Conservation (phyloP, 257 asterid genomes). For the Linderniella brevidens region DNA sequence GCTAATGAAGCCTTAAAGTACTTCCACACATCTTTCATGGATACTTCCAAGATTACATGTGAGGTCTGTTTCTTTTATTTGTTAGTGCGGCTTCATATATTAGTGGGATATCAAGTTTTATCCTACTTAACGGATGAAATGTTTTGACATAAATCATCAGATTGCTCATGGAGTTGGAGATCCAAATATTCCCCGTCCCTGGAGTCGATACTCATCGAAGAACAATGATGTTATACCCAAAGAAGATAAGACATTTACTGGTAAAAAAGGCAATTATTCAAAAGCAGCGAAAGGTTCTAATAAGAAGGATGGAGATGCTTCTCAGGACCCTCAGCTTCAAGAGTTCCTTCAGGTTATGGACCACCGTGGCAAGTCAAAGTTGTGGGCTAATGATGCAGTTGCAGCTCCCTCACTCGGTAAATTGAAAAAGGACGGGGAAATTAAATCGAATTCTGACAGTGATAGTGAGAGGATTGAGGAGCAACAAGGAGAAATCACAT, state of each 20-base stretch:
- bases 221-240: constrained; percentile 26
- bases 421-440: constrained; percentile 14
- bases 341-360: constrained; percentile 87
- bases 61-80: constrained; percentile 35
- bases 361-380: constrained; percentile 61
- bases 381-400: constrained; percentile 86
- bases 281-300: constrained; percentile 21
- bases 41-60: constrained; percentile 52
- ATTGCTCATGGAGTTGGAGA: constrained; percentile 84
- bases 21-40: constrained; percentile 59
- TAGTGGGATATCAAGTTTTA: not conserved
- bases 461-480: constrained; percentile 16
- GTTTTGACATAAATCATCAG: constrained; percentile 30
- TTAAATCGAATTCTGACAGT: constrained; percentile 14
- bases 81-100: not conserved
- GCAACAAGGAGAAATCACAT: constrained; percentile 19
- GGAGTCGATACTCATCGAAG: constrained; percentile 75
- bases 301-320: constrained; percentile 27
- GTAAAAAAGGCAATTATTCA: constrained; percentile 17
- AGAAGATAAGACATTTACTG: constrained; percentile 18
- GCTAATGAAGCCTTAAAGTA: constrained; percentile 49
- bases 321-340: constrained; percentile 45
- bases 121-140: not conserved
- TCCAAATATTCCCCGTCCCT: constrained; percentile 76
- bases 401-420: constrained; percentile 26